A percentile compares a stretch with the other conserved stretches of the same genome.
These are phyloP conservation scores for Furcasterigmium sp. DNA, from an alignment of 2,329 filamentous ascomycete genomes.

Conservation along the genomic window DNA sequence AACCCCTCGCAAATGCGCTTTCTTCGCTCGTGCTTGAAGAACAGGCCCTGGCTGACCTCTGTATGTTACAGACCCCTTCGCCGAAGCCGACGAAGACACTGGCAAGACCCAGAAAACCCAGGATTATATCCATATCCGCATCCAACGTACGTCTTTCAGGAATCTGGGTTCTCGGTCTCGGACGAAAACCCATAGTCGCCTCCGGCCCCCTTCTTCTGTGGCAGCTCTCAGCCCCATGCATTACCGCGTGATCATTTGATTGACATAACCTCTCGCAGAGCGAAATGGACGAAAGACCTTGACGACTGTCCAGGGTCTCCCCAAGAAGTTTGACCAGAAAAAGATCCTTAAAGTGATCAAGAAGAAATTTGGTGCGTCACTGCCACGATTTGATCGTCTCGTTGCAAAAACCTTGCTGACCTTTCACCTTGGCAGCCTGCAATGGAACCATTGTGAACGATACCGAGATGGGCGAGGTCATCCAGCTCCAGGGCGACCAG, in stretches of 20 bases:
- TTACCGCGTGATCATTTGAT: too few species aligned
- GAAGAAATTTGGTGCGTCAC: conserved; percentile 85
- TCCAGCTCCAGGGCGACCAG: conserved; percentile 98
- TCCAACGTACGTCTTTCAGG: conserved; percentile 79
- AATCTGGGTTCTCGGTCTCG: too few species aligned
- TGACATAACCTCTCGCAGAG: conserved; percentile 57
- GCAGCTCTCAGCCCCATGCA: too few species aligned
- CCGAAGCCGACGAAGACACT: conserved; percentile 99
- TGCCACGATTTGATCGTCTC: background rate
- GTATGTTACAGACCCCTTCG: conserved; percentile 82
- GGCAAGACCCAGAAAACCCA: conserved; percentile 92
- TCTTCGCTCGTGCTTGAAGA: background rate
- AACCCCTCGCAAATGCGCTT: background rate
- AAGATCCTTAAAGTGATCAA: conserved; percentile 99
- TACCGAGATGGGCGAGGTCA: conserved; percentile 97
- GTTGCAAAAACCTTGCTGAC: conserved; percentile 11
- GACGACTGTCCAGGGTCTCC: conserved; percentile 98
- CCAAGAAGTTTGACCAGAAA: conserved; percentile 98
- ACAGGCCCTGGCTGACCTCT: conserved; percentile 18
- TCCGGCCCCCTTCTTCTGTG: too few species aligned
- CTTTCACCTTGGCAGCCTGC: conserved; percentile 63
- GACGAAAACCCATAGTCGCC: too few species aligned
- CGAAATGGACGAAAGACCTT: conserved; percentile 99
- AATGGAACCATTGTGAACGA: conserved; percentile 99
- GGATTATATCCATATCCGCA: conserved; percentile 99